Evolutionary conservation across 176 grass and related monocot species (phyloP).

Genomic region (Oryza nivara): DNA sequence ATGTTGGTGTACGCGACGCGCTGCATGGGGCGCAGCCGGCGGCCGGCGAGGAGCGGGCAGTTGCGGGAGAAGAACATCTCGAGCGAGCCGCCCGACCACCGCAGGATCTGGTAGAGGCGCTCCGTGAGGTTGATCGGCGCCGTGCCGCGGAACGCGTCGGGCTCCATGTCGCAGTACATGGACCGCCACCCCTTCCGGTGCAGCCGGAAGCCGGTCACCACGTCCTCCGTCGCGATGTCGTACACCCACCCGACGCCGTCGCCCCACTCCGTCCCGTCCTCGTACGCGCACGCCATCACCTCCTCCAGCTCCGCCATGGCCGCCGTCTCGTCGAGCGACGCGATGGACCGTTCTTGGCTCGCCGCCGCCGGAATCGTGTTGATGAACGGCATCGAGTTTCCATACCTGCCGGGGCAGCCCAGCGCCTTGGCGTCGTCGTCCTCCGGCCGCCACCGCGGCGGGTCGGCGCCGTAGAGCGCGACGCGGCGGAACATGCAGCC

Average conservation of each 20-base stretch:
- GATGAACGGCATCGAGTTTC: not conserved
- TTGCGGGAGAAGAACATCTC: conserved; percentile 3
- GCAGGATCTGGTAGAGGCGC: not conserved
- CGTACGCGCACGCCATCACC: not conserved
- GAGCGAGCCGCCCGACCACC: not conserved
- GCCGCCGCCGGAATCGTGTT: not conserved
- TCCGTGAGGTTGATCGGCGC: no score
- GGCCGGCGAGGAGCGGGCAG: not conserved
- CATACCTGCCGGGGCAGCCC: not conserved
- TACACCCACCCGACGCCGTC: not conserved
- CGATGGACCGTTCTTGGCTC: not conserved
- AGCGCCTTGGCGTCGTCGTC: not conserved
- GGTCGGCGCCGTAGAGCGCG: not conserved
- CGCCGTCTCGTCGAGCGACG: not conserved
- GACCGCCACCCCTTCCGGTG: conserved; percentile 13
- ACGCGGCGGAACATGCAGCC: conserved; percentile 26
- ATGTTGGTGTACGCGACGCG: conserved; percentile 21
- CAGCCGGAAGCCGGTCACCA: conserved; percentile 23
- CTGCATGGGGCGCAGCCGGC: not conserved
- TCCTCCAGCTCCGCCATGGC: not conserved
- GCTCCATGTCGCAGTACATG: conserved; percentile 15
- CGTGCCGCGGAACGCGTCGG: conserved; percentile 12
- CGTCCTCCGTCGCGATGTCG: conserved; percentile 13
- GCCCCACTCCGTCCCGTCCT: conserved; percentile 5
- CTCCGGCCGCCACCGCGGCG: not conserved